Evolutionary conservation across 2,329 filamentous ascomycete genomes (phyloP).

Genomic region (Epichloe brachyelytri): DNA sequence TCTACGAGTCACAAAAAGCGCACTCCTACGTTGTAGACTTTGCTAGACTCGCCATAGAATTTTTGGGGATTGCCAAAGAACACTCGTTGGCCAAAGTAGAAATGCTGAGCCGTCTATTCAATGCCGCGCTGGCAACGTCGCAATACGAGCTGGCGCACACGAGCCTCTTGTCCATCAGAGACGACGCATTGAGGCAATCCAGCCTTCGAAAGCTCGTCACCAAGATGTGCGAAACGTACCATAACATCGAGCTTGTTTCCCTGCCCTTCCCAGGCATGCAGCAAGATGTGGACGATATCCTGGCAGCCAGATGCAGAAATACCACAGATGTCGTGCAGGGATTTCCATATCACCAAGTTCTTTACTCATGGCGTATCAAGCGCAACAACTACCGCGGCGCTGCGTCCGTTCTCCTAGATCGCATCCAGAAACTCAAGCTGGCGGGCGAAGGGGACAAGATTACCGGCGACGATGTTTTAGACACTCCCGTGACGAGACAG

Average conservation of each 20-base stretch:
- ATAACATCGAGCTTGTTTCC: conserved; percentile 54
- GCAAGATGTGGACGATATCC: conserved; percentile 64
- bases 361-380: conserved; percentile 82
- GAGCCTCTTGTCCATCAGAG: conserved; percentile 59
- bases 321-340: conserved; percentile 51
- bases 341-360: conserved; percentile 78
- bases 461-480: conserved; percentile 41
- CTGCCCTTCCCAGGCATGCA: conserved; percentile 71
- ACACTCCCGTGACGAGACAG: conserved; percentile 56
- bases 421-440: conserved; percentile 47
- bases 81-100: conserved; percentile 44
- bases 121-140: conserved; percentile 63
- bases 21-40: conserved; percentile 79
- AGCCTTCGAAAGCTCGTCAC: conserved; percentile 58
- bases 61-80: conserved; percentile 24
- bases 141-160: conserved; percentile 76
- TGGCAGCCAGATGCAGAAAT: conserved; percentile 58
- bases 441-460: conserved; percentile 46
- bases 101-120: conserved; percentile 73
- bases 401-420: conserved; percentile 48
- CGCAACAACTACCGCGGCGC: conserved; percentile 77
- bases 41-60: conserved; percentile 60
- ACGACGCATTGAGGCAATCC: conserved; percentile 57
- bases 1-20: conserved; percentile 68
- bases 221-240: conserved; percentile 54